Percentiles rank a stretch among this genome's conserved stretches.
phyloP scores from a whole-genome alignment of 23 red algal genomes.

The Porphyridium purpureum region DNA sequence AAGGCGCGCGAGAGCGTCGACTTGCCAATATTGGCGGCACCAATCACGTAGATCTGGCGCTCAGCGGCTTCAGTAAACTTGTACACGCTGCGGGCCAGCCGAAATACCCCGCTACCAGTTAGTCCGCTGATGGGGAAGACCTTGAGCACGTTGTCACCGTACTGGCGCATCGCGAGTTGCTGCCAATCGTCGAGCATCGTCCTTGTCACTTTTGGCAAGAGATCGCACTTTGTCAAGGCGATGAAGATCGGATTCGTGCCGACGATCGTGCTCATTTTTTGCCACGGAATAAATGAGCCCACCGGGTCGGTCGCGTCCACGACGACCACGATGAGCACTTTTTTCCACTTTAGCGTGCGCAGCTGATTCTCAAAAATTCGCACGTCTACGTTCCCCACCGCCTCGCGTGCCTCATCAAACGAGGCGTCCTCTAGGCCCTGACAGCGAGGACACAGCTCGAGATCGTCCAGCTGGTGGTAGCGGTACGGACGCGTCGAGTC shows the following conservation, averaged over 20 bases:
- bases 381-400: neutral
- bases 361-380: neutral
- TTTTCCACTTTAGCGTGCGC: neutral
- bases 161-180: neutral
- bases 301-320: neutral
- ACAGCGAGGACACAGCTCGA: too few relatives aligned
- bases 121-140: neutral
- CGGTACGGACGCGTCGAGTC: too few relatives aligned
- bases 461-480: too few relatives aligned
- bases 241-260: neutral
- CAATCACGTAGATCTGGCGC: neutral
- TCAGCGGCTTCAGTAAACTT: neutral
- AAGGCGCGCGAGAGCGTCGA: neutral
- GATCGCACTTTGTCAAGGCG: neutral
- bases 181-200: neutral
- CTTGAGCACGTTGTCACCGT: neutral
- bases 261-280: neutral
- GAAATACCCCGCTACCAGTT: neutral
- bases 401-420: too few relatives aligned
- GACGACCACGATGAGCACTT: neutral
- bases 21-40: neutral
- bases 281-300: neutral
- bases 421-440: too few relatives aligned
- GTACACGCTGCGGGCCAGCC: neutral
- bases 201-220: neutral